Evolutionary conservation across 495 filamentous ascomycete genomes (phyloP).

Genomic region (Podospora pseudopauciseta): DNA sequence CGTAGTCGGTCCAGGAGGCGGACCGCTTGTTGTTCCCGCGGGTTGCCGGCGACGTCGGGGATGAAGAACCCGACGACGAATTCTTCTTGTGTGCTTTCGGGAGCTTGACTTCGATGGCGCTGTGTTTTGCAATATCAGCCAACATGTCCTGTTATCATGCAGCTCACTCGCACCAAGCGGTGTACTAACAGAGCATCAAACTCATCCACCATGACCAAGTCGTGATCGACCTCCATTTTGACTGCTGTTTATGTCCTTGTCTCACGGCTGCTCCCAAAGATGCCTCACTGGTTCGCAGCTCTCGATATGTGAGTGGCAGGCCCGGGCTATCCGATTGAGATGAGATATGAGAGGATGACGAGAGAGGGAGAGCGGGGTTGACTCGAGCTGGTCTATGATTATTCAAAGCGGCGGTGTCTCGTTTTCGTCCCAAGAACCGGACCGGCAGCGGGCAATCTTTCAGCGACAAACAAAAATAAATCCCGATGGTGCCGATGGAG

Average conservation of each 20-base stretch:
- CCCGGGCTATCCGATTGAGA: neutral
- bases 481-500: neutral
- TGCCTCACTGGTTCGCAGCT: no score
- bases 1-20: neutral
- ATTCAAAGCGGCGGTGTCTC: neutral
- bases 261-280: neutral
- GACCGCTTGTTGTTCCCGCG: neutral
- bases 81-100: conserved; percentile 8
- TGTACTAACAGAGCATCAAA: conserved; percentile 45
- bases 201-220: conserved; percentile 42
- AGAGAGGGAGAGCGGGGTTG: neutral
- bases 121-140: conserved; percentile 2
- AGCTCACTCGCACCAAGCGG: neutral
- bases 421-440: neutral
- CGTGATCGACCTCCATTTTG: conserved; percentile 29
- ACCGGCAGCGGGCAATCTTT: neutral
- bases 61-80: neutral
- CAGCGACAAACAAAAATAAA: neutral
- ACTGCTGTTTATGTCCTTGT: neutral
- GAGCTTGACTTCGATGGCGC: conserved; percentile 19
- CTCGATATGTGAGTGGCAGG: neutral
- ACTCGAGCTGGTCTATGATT: neutral
- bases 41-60: neutral
- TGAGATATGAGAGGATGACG: neutral
- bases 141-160: neutral